Evolutionary conservation across 2,329 filamentous ascomycete species (phyloP).

Genomic region (Xylariaceae sp.): DNA sequence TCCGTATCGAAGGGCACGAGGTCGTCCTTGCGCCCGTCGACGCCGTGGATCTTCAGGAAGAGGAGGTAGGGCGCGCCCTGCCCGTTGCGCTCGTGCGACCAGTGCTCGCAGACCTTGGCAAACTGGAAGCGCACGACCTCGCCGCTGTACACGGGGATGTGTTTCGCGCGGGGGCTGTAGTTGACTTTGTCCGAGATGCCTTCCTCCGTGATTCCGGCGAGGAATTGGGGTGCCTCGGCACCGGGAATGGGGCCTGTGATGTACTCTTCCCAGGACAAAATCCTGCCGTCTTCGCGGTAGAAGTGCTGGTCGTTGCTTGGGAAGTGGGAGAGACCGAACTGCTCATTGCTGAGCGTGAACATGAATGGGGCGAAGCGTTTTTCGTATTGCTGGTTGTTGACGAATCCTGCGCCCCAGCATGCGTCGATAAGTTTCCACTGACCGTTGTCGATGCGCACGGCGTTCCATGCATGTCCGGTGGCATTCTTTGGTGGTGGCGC

Average conservation of each 20-base stretch:
- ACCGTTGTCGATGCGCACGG: constrained; percentile 77
- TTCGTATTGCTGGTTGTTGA: constrained; percentile 57
- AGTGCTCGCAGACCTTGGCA: constrained; percentile 73
- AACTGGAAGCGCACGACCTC: constrained; percentile 72
- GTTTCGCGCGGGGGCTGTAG: constrained; percentile 55
- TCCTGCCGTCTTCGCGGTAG: constrained; percentile 66
- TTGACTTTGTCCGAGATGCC: constrained; percentile 50
- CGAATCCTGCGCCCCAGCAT: constrained; percentile 84
- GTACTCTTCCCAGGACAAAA: constrained; percentile 76
- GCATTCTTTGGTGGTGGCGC: constrained; percentile 58
- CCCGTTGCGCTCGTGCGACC: constrained; percentile 66
- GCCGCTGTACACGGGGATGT: constrained; percentile 55
- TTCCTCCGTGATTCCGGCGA: constrained; percentile 41
- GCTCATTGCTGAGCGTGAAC: constrained; percentile 63
- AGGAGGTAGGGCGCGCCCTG: constrained; percentile 62
- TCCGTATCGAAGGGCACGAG: constrained; percentile 70
- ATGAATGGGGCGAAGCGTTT: constrained; percentile 60
- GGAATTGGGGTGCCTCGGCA: constrained; percentile 43
- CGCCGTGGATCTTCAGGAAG: constrained; percentile 60
- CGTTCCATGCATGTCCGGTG: constrained; percentile 84
- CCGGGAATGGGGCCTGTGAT: constrained; percentile 54
- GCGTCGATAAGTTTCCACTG: constrained; percentile 88
- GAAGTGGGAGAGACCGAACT: constrained; percentile 78
- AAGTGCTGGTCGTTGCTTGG: constrained; percentile 64
- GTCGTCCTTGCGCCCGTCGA: constrained; percentile 63